Percentiles rank a stretch among this genome's conserved stretches.
These are phyloP conservation scores for Aspergillus eucalypticola DNA, from an alignment of 2,329 filamentous ascomycete species.

Conservation along the genomic window DNA sequence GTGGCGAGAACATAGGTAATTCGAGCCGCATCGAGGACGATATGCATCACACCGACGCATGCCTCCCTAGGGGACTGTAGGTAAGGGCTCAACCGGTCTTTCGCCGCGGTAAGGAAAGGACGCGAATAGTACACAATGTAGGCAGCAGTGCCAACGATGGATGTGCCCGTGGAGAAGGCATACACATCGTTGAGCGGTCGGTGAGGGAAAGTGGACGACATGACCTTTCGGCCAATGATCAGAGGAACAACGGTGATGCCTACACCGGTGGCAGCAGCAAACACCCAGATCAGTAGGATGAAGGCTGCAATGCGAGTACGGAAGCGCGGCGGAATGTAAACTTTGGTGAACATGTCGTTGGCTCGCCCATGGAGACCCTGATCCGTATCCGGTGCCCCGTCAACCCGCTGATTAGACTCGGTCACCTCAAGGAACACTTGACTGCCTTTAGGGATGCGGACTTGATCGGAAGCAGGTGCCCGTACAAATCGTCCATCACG, in stretches of 20 bases:
- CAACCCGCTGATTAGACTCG: slow-evolving; percentile 65
- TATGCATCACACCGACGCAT: slow-evolving; percentile 20
- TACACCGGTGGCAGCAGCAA: slow-evolving; percentile 85
- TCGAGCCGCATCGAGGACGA: slow-evolving; percentile 42
- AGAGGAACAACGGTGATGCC: slow-evolving; percentile 83
- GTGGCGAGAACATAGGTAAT: slow-evolving; percentile 75
- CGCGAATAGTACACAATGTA: slow-evolving; percentile 61
- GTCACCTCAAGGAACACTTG: slow-evolving; percentile 77
- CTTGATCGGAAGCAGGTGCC: slow-evolving; percentile 91
- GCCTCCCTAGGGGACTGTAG: slow-evolving; percentile 35
- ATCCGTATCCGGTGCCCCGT: slow-evolving; percentile 57
- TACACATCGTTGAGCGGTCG: slow-evolving; percentile 91
- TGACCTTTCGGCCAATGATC: slow-evolving; percentile 76
- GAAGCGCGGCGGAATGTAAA: slow-evolving; percentile 86
- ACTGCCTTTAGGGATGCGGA: slow-evolving; percentile 84
- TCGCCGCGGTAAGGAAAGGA: slow-evolving; percentile 24
- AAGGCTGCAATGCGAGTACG: slow-evolving; percentile 77
- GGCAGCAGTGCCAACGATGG: slow-evolving; percentile 68
- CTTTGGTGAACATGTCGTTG: slow-evolving; percentile 65
- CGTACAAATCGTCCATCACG: slow-evolving; percentile 81
- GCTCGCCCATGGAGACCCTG: slow-evolving; percentile 62
- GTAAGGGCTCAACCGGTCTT: slow-evolving; percentile 27
- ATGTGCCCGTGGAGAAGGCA: slow-evolving; percentile 88
- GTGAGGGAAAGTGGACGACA: slow-evolving; percentile 69
- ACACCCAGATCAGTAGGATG: slow-evolving; percentile 87